These are phyloP conservation scores for Isatis lusitanica DNA, from an alignment of 441 rosid species.

Conservation along the genomic window DNA sequence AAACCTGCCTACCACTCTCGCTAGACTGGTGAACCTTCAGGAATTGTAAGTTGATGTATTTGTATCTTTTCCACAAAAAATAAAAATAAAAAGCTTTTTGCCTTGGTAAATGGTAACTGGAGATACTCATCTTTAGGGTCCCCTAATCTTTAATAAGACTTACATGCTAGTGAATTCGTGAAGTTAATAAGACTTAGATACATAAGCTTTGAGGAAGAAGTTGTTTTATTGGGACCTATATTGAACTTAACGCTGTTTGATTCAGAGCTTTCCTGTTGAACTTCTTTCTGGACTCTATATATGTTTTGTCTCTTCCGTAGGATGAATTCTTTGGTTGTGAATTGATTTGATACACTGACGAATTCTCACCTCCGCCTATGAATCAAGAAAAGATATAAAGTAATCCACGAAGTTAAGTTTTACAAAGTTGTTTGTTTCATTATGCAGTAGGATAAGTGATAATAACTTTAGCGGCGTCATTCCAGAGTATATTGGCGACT, in stretches of 20 bases:
- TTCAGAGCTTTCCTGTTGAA: too few species aligned
- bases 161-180: too few species aligned
- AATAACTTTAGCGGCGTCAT: constrained; percentile 27
- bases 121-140: too few species aligned
- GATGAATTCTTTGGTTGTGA: background rate
- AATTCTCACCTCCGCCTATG: background rate
- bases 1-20: background rate
- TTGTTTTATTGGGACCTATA: too few species aligned
- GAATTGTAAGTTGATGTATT: background rate
- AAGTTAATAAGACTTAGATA: too few species aligned
- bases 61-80: too few species aligned
- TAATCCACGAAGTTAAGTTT: background rate
- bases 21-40: background rate
- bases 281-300: too few species aligned
- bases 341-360: too few species aligned
- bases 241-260: too few species aligned
- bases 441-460: constrained; percentile 25
- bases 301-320: background rate
- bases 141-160: too few species aligned
- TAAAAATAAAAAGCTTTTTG: too few species aligned
- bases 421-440: background rate
- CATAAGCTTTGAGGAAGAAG: too few species aligned
- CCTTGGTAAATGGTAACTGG: background rate
- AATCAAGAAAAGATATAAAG: background rate
- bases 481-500: constrained; percentile 27